Evolutionary conservation across 106 monocot species (phyloP).

Genomic region (Acorus calamus): DNA sequence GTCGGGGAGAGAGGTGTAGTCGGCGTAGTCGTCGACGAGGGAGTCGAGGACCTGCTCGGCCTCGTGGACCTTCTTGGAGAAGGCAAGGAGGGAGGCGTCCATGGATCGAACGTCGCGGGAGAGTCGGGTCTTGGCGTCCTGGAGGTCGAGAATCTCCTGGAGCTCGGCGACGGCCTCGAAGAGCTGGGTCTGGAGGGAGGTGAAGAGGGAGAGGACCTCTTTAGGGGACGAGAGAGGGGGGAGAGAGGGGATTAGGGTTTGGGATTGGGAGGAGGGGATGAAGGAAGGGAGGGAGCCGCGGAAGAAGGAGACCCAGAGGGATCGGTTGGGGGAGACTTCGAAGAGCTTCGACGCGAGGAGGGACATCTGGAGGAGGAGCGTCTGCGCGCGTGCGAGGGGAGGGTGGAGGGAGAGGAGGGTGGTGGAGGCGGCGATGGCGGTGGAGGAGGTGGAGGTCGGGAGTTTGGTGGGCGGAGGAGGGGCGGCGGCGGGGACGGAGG

Average conservation of each 20-base stretch:
- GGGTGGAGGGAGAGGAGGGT: constrained; percentile 82
- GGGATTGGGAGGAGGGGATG: constrained; percentile 13
- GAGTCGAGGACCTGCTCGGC: constrained; percentile 59
- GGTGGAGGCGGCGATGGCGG: constrained; percentile 16
- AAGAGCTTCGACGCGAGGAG: constrained; percentile 67
- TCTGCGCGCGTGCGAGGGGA: constrained; percentile 70
- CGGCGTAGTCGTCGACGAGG: constrained; percentile 71
- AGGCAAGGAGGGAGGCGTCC: constrained; percentile 51
- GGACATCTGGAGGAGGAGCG: constrained; percentile 72
- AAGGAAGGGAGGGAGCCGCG: constrained; percentile 50
- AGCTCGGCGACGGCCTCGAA: constrained; percentile 80
- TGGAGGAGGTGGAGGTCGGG: constrained; percentile 4
- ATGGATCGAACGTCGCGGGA: constrained; percentile 29
- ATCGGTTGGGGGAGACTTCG: constrained; percentile 61
- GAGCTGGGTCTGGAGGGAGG: constrained; percentile 81
- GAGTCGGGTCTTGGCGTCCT: constrained; percentile 37
- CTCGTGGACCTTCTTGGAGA: constrained; percentile 52
- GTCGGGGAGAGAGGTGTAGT: constrained; percentile 24
- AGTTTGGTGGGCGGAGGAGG: constrained; percentile 4
- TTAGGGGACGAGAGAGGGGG: constrained; percentile 36
- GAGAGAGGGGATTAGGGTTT: constrained; percentile 12
- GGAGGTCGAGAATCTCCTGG: constrained; percentile 83
- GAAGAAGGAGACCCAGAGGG: constrained; percentile 62
- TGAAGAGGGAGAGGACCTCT: constrained; percentile 58
- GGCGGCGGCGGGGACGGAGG: background rate